A percentile compares a stretch with the other conserved stretches of the same genome.
phyloP scores from a whole-genome alignment of 129 eudicot species.

The Arctium lappa region DNA sequence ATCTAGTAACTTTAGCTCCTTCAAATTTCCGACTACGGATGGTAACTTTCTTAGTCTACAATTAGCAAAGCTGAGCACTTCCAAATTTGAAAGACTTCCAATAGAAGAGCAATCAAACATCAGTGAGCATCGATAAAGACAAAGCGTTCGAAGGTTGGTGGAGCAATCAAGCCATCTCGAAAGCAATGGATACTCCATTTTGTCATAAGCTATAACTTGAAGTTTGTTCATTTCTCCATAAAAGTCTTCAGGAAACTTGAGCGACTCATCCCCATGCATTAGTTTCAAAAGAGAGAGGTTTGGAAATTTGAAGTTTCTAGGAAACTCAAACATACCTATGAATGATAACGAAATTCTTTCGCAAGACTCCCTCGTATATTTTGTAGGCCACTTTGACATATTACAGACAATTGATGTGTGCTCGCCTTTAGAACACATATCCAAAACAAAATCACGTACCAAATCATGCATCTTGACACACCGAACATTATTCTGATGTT shows the following conservation, averaged over 20 bases:
- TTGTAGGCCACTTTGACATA: not conserved
- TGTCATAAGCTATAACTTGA: not conserved
- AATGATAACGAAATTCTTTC: not conserved
- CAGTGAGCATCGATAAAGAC: not conserved
- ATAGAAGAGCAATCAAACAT: not conserved
- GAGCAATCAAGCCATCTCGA: not conserved
- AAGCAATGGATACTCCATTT: not conserved
- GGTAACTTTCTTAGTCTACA: not conserved
- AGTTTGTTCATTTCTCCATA: not conserved
- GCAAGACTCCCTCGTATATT: not conserved
- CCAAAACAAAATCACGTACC: conserved; percentile 2
- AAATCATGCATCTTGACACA: conserved; percentile 18
- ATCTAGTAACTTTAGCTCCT: not conserved
- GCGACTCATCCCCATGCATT: not conserved
- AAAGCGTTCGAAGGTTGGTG: not conserved
- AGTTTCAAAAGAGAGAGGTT: not conserved
- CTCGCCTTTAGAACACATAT: not conserved
- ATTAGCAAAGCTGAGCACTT: not conserved
- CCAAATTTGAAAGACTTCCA: not conserved
- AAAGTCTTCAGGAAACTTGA: not conserved
- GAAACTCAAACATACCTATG: not conserved
- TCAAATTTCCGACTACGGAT: not conserved
- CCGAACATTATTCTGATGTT: not conserved
- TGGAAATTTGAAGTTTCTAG: not conserved
- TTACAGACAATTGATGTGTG: not conserved